Conservation (phyloP, 305 asterid species). For the Fraxinus sp. region DNA sequence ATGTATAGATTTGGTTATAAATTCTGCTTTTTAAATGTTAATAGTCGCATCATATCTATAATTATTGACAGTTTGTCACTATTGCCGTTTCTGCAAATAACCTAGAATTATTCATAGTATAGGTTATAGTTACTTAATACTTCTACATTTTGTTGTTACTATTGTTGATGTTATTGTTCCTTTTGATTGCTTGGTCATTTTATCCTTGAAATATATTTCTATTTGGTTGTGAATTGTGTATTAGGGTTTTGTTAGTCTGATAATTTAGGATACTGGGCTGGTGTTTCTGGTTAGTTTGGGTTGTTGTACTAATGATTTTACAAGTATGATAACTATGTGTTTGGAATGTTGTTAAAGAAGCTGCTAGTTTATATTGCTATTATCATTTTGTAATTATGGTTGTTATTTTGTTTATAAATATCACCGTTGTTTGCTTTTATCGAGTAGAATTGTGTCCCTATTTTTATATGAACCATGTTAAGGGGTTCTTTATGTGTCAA, state of each 20-base stretch:
- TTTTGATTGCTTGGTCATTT: not conserved
- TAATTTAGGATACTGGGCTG: not conserved
- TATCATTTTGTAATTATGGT: not conserved
- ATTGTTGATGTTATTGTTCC: not conserved
- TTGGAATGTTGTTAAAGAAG: not conserved
- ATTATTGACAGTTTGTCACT: not conserved
- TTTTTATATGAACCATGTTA: not conserved
- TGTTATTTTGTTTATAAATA: not conserved
- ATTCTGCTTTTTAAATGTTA: not conserved
- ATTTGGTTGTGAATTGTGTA: not conserved
- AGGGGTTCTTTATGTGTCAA: not conserved
- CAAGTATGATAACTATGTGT: not conserved
- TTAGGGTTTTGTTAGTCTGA: not conserved
- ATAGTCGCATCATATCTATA: not conserved
- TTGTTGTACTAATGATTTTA: not conserved
- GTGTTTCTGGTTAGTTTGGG: not conserved
- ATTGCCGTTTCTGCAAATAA: not conserved
- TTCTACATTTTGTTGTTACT: not conserved
- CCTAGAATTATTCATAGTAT: not conserved
- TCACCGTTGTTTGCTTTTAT: not conserved
- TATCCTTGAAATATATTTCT: not conserved
- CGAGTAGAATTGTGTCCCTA: not conserved
- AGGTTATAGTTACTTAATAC: not conserved
- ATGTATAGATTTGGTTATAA: not conserved
- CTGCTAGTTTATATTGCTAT: not conserved